Evolutionary conservation across 2,329 filamentous ascomycete species (phyloP), one percentile per base, ranked within the genome.

Genomic region (Leptodontidium sp.): DNA sequence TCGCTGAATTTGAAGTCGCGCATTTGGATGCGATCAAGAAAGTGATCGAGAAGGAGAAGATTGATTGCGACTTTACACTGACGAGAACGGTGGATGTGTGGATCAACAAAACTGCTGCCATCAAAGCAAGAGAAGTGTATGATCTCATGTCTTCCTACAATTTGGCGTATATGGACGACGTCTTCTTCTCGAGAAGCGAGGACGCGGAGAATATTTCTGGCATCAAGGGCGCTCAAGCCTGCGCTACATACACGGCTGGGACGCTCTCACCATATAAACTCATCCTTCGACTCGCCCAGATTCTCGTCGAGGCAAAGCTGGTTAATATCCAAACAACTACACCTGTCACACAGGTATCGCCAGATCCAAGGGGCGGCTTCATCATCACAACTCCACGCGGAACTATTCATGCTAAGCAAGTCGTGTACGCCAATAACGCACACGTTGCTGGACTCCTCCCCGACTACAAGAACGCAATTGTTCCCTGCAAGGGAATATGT

Each of bases 341-440:
- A 3, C 83, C 84, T 0, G 84, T 84, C 7, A 71, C 62, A 1
- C 75, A 72, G 4, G 62, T 71, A 0, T 66, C 70, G 24, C 47
- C 72, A 1, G 73, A 77, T 47, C 38, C 64, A 8, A 72, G 75
- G 11, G 75, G 75, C 14, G 71, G 71, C 55, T 88, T 85, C 80
- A 81, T 76, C 1, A 78, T 89, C 1, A 75, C 81, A 11, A 91
- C 89, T 2, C 75, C 81, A 0, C 83, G 89, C 24, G 90, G 90
- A 12, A 76, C 70, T 0, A 84, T 90, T 64, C 77, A 73, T 11
- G 82, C 90, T 1, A 81, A 80, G 32, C 84, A 84, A 43, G 81
- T 92, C 15, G 80, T 92, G 21, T 82, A 90, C 50, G 89, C 90
- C 11, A 91, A 88, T 1, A 93, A 93, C 72, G 90, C 82, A 14